Base-by-base conservation (phyloP, 2,329 filamentous ascomycete genomes). In the Ophiostoma ips region DNA sequence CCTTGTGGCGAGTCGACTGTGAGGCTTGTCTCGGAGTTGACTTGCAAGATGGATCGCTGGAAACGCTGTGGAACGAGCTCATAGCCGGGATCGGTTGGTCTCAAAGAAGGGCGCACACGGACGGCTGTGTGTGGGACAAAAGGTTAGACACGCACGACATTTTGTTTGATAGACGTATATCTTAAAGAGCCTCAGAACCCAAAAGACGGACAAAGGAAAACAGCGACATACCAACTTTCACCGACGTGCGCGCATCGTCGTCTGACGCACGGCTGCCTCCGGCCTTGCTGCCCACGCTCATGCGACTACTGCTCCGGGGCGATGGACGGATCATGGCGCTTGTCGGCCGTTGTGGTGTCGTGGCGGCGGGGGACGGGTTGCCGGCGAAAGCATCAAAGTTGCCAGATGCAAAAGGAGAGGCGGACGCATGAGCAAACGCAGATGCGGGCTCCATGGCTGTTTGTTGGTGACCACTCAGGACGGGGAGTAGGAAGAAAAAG, bases 11-110 rank as follows among this genome's bases (percentile, higher is more conserved):
- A 85, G 61, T 96, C 92, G 58, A 98, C 87, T 21, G 86, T 76
- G 46, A 98, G 71, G 62, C 78, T 94, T 7, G 87, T 95, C 41
- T 84, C 75, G 15, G 87, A 87, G 11, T 83, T 88, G 53, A 90
- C 86, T 57, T 95, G 88, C 55, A 94, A 88, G 72, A 90, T 95
- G 36, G 89, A 83, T 56, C 84, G 80, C 65, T 95, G 90, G 62
- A 98, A 98, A 61, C 92, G 81, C 66, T 95, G 89, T 13, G 92
- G 92, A 52, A 98, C 92, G 56, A 96, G 78, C 56, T 98, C 92
- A 70, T 77, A 98, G 55, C 89, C 90, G 6, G 92, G 92, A 64
- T 98, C 92, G 57, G 76, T 77, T 6, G 87, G 72, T 58, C 82
- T 81, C 51, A 96, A 73, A 49, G 90, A 83, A 46, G 92, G 92